Evolutionary conservation across 495 filamentous ascomycete species (phyloP), one percentile per base, ranked within the genome.

Genomic region (Patellaria atrata): DNA sequence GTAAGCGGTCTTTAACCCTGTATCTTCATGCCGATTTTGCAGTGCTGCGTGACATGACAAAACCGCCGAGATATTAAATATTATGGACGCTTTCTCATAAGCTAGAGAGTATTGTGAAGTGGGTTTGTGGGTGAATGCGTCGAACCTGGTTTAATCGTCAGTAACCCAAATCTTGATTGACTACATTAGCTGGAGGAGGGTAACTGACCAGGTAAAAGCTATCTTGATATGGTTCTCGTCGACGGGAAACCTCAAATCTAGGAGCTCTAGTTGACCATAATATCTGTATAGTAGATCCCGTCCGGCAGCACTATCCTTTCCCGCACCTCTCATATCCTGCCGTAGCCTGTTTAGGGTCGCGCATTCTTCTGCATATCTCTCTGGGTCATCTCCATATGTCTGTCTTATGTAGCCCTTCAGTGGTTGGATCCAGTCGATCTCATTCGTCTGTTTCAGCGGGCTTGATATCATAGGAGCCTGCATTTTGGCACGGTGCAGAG

Each of bases 191-290:
- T 35, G 34, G 10, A 28, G 6, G 22, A 13, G 17, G 26, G 22
- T 8, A 5, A 52, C 65, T 46, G 71, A 97, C 89, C 89, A 97
- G 33, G 91, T 96, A 58, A 97, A 97, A 2, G 81, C 81, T 43
- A 97, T 93, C 62, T 94, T 94, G 62, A 97, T 94, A 47, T 96
- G 87, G 50, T 92, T 86, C 62, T 96, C 89, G 52, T 97, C 91
- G 13, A 97, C 82, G 3, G 91, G 91, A 55, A 97, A 97, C 41
- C 89, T 70, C 36, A 97, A 67, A 53, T 97, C 89, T 48, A 97
- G 56, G 37, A 96, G 63, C 61, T 97, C 89, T 42, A 97, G 68
- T 58, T 97, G 89, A 19, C 87, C 89, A 51, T 97, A 97, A 57
- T 97, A 97, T 51, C 91, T 75, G 58, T 97, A 97, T 23, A 97